A percentile compares a stretch with the other conserved stretches of the same genome.
These are phyloP conservation scores for Alectoria sarmentosa DNA, from an alignment of 495 filamentous ascomycete genomes.

Conservation along the genomic window DNA sequence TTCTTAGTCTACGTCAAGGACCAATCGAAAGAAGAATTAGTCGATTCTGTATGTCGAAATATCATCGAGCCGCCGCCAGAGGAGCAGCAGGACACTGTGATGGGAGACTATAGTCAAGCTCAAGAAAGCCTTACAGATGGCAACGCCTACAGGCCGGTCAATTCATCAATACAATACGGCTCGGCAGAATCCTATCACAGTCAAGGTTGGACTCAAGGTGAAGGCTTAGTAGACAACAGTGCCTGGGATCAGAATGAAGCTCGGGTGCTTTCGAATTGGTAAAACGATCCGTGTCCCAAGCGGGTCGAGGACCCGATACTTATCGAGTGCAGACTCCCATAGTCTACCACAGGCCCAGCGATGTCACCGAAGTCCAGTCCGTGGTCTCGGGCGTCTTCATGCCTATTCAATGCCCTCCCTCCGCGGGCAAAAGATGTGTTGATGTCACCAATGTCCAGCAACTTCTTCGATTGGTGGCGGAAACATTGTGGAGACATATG, in stretches of 20 bases:
- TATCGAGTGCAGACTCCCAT: constrained; percentile 9
- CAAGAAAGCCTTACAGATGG: constrained; percentile 9
- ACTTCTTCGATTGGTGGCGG: neutral
- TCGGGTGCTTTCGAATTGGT: constrained; percentile 10
- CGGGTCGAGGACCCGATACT: neutral
- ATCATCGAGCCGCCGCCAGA: constrained; percentile 29
- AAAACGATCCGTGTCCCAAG: neutral
- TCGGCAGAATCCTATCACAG: neutral
- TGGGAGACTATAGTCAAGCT: constrained; percentile 18
- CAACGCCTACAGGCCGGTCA: constrained; percentile 10
- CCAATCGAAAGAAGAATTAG: constrained; percentile 50
- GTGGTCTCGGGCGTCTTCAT: neutral
- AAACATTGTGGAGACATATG: neutral
- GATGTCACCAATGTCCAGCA: neutral
- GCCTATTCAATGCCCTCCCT: neutral
- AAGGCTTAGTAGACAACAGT: constrained; percentile 12
- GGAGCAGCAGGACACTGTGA: constrained; percentile 19
- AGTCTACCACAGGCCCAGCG: neutral
- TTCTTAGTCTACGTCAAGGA: constrained; percentile 81
- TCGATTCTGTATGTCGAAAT: constrained; percentile 52
- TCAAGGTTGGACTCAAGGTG: constrained; percentile 1
- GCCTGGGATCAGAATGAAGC: constrained; percentile 8
- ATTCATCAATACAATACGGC: neutral
- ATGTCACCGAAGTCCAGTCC: neutral
- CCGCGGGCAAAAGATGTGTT: neutral